Conservation (phyloP, 352 stramenopile genomes). For the Globisporangium cylindrosporum region DNA sequence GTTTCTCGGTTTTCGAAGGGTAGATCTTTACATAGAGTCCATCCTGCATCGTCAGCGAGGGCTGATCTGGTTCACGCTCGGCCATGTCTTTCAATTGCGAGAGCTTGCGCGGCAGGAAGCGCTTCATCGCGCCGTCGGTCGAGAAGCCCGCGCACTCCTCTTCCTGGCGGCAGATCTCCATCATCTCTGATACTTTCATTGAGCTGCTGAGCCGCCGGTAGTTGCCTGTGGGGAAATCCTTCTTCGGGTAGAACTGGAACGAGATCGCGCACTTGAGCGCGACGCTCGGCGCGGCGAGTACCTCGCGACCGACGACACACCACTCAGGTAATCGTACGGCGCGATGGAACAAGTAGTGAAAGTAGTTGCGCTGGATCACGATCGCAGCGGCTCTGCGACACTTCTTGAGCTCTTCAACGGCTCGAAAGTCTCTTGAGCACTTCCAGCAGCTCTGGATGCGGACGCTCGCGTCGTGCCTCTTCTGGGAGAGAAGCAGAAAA, state of each 20-base stretch:
- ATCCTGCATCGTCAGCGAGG: slow-evolving; percentile 26
- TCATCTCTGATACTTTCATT: slow-evolving; percentile 36
- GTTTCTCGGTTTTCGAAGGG: slow-evolving; percentile 38
- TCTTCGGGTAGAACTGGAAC: slow-evolving; percentile 77
- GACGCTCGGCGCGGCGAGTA: slow-evolving; percentile 58
- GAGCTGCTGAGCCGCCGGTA: slow-evolving; percentile 36
- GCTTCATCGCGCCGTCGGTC: slow-evolving; percentile 70
- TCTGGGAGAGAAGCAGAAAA: slow-evolving; percentile 42
- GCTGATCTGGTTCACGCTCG: background rate
- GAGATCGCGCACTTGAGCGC: slow-evolving; percentile 59
- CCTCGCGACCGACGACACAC: slow-evolving; percentile 63
- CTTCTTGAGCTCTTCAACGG: slow-evolving; percentile 30
- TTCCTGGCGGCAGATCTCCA: slow-evolving; percentile 61
- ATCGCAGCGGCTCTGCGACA: slow-evolving; percentile 34
- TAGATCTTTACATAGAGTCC: slow-evolving; percentile 67
- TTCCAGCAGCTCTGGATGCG: slow-evolving; percentile 43
- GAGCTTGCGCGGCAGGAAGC: slow-evolving; percentile 69
- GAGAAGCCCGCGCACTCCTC: slow-evolving; percentile 70
- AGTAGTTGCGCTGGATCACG: slow-evolving; percentile 70
- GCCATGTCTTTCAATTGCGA: slow-evolving; percentile 65
- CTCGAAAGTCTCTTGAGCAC: slow-evolving; percentile 24
- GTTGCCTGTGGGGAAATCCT: slow-evolving; percentile 72
- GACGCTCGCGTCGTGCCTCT: slow-evolving; percentile 42
- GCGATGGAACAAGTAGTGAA: slow-evolving; percentile 64
- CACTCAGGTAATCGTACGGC: slow-evolving; percentile 50